Base-by-base conservation (phyloP, 257 asterid species). In the Rehmannia glutinosa region DNA sequence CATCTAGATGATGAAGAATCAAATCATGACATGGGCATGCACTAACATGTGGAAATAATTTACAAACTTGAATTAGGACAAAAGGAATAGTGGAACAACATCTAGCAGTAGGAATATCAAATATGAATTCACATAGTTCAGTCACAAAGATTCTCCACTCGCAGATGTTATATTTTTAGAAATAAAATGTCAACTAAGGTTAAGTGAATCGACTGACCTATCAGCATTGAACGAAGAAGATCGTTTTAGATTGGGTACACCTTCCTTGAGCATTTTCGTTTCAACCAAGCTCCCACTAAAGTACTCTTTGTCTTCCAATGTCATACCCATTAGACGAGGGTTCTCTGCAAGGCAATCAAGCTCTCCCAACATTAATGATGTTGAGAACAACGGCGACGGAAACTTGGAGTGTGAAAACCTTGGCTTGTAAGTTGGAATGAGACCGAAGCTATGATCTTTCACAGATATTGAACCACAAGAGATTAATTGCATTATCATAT, bases 381-480 rank as follows among this genome's bases (percentile, higher is more conserved):
- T 85, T 0, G 96, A 84, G 84, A 83, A 87, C 80, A 89, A 72
- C 2, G 97, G 96, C 16, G 96, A 87, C 0, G 88, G 80, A 59
- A 93, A 81, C 45, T 86, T 88, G 64, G 97, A 91, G 70, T 86
- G 80, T 5, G 95, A 84, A 69, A 88, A 89, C 49, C 96, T 84
- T 1, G 99, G 92, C 80, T 78, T 93, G 75, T 88, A 93, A 15
- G 90, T 75, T 4, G 97, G 97, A 64, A 88, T 78, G 32, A 91
- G 68, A 66, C 97, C 93, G 76, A 91, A 91, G 74, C 85, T 84
- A 52, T 87, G 95, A 79, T 94, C 96, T 68, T 94, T 94, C 15
- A 94, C 97, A 5, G 97, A 81, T 68, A 91, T 72, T 2, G 99
- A 86, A 27, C 99, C 99, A 35, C 99, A 94, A 8, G 99, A 86